Conservation (phyloP, 2,329 filamentous ascomycete species). For the Microascus cirrosus region DNA sequence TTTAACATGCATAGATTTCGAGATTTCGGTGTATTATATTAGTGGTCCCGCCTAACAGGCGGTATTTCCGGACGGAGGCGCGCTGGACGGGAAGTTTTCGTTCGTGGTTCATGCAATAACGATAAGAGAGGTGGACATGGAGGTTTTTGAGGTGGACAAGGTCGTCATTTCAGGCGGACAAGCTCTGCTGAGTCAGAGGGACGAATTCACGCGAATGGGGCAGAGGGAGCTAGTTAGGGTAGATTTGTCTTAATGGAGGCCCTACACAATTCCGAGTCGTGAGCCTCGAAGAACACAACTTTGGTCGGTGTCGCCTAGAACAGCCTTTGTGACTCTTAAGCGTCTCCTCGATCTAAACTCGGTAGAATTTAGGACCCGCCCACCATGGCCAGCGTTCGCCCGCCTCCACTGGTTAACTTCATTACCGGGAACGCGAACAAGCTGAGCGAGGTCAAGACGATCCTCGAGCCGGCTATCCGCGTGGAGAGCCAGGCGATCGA, state of each 20-base stretch:
- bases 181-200: not conserved
- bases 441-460: slow-evolving; percentile 77
- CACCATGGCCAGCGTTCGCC: not conserved
- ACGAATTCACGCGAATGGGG: too few species aligned
- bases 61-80: not conserved
- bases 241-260: not conserved
- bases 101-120: not conserved
- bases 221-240: not conserved
- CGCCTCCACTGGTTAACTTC: slow-evolving; percentile 56
- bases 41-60: not conserved
- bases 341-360: not conserved
- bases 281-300: too few species aligned
- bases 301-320: too few species aligned
- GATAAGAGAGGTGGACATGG: not conserved
- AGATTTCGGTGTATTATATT: not conserved
- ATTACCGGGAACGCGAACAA: slow-evolving; percentile 97
- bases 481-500: slow-evolving; percentile 68
- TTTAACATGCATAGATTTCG: not conserved
- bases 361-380: not conserved
- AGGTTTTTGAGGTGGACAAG: not conserved
- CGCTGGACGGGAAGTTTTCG: too few species aligned
- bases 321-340: not conserved
- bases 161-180: not conserved
- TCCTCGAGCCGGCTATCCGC: slow-evolving; percentile 64
- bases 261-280: not conserved